These are phyloP conservation scores for Acephala macrosclerotiorum DNA, from an alignment of 2,329 filamentous ascomycete genomes.

Conservation along the genomic window DNA sequence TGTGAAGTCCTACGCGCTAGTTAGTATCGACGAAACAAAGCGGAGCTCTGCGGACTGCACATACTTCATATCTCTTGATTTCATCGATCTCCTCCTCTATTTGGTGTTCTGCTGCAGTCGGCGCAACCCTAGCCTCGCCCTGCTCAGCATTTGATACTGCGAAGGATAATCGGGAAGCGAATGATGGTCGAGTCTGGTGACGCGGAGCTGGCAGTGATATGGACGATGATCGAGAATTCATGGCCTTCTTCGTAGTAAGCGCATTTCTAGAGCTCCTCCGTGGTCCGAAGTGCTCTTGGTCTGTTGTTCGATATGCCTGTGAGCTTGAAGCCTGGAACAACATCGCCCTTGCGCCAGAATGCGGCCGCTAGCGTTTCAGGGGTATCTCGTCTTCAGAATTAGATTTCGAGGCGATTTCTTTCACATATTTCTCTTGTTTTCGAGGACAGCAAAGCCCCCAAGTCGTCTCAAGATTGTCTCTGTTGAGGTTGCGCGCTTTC, in stretches of 20 bases:
- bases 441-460: background rate
- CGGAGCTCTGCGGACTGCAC: constrained; percentile 27
- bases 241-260: constrained; percentile 36
- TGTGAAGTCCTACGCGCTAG: constrained; percentile 76
- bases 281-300: constrained; percentile 8
- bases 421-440: background rate
- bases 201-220: constrained; percentile 38
- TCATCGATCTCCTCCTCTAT: constrained; percentile 96
- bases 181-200: constrained; percentile 36
- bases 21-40: constrained; percentile 14
- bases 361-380: constrained; percentile 9
- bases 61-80: constrained; percentile 93
- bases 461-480: background rate
- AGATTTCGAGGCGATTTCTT: too few relatives aligned
- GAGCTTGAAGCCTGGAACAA: constrained; percentile 11
- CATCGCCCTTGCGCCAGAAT: background rate
- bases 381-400: background rate
- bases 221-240: constrained; percentile 46
- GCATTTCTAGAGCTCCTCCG: constrained; percentile 31
- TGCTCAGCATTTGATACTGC: constrained; percentile 71
- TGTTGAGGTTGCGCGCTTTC: background rate
- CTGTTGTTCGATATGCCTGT: background rate
- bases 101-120: constrained; percentile 66
- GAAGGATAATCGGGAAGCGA: constrained; percentile 64
- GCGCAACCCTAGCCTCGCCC: constrained; percentile 60